Percentiles rank a stretch among this genome's conserved stretches.
Conservation (phyloP, 306 rosid genomes). For the Pyrus pyrifolia region DNA sequence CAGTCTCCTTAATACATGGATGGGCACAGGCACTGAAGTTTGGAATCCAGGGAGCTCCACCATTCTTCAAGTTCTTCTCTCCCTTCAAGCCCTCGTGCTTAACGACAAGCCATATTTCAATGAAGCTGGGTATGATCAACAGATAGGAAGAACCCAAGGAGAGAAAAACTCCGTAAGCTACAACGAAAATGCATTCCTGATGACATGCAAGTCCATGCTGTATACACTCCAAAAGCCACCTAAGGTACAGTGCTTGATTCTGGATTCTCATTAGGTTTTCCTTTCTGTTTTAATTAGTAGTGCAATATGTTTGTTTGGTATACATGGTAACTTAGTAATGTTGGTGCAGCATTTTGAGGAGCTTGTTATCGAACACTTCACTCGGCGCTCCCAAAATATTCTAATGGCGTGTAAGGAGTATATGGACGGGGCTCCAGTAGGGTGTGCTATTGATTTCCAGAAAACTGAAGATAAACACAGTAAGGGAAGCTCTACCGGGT, state of each 20-base stretch:
- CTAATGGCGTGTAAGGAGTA: conserved; percentile 64
- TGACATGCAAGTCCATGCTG: conserved; percentile 79
- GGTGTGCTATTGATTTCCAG: conserved; percentile 37
- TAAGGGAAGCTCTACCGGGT: conserved; percentile 71
- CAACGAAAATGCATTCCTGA: conserved; percentile 87
- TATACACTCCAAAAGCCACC: conserved; percentile 66
- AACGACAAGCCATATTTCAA: conserved; percentile 96
- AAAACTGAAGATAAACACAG: conserved; percentile 30
- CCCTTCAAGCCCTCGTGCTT: conserved; percentile 94
- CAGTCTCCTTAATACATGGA: conserved; percentile 88
- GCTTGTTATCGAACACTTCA: conserved; percentile 74
- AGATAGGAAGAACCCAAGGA: conserved; percentile 84
- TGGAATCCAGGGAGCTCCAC: conserved; percentile 82
- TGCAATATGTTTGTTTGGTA: neutral
- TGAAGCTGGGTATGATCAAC: conserved; percentile 94
- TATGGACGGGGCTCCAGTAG: conserved; percentile 75
- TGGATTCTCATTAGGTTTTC: neutral
- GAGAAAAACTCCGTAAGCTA: conserved; percentile 90
- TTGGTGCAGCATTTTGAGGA: conserved; percentile 73
- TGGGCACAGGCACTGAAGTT: conserved; percentile 67
- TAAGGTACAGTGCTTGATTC: conserved; percentile 40
- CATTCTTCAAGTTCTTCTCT: conserved; percentile 90
- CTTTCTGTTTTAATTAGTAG: neutral
- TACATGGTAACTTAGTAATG: conserved; percentile 11
- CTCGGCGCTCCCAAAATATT: conserved; percentile 41